phyloP scores from a whole-genome alignment of 139 green algal species.

The Tetradesmus lagerheimii region DNA sequence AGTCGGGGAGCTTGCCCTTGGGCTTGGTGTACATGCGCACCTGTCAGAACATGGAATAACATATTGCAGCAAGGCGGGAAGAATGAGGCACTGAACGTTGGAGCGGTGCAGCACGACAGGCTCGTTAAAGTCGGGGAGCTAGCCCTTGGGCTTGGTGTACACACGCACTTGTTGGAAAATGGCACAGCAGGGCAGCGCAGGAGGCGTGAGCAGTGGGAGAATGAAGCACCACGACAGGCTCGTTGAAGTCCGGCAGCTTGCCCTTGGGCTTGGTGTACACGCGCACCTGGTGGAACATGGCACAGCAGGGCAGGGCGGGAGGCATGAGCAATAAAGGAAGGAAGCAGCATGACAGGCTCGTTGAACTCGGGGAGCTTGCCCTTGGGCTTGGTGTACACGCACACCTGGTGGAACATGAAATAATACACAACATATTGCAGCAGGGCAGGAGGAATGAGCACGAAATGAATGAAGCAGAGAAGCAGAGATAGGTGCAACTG shows the following conservation, averaged over 20 bases:
- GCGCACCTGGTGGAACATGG: constrained; percentile 49
- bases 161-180: constrained; percentile 66
- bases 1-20: constrained; percentile 96
- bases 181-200: not conserved
- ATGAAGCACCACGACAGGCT: constrained; percentile 96
- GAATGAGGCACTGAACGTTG: constrained; percentile 48
- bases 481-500: too few species aligned
- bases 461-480: too few species aligned
- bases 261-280: constrained; percentile 97
- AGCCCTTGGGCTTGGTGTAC: constrained; percentile 96
- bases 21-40: constrained; percentile 93
- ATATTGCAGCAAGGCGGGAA: too few species aligned
- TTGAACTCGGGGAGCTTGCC: constrained; percentile 95
- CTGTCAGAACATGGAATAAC: constrained; percentile 24
- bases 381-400: constrained; percentile 95
- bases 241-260: constrained; percentile 96
- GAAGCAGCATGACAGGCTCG: constrained; percentile 90
- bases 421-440: constrained; percentile 45
- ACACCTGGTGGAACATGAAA: constrained; percentile 74
- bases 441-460: too few species aligned
- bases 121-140: constrained; percentile 97
- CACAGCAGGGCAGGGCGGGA: too few species aligned
- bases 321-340: not conserved
- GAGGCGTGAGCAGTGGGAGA: too few species aligned
- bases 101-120: constrained; percentile 88